phyloP scores from a whole-genome alignment of 805 yeast species.

The Kluyveromyces dobzhanskii region DNA sequence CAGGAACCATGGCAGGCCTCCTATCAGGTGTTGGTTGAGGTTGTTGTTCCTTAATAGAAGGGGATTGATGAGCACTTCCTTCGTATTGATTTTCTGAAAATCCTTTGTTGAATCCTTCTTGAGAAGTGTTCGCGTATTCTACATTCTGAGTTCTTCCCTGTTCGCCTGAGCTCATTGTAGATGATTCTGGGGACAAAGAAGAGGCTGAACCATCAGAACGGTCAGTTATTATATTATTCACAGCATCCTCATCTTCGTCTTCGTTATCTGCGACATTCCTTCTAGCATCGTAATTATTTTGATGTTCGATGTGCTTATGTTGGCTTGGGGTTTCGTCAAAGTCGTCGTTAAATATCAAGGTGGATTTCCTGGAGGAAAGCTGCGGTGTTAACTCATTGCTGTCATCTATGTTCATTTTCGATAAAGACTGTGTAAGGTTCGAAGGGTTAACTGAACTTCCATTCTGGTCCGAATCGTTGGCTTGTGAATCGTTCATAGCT shows the following conservation, averaged over 20 bases:
- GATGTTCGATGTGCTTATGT: slow-evolving; percentile 24
- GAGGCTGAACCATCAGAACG: slow-evolving; percentile 3
- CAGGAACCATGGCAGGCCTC: slow-evolving; percentile 31
- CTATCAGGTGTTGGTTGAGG: slow-evolving; percentile 6
- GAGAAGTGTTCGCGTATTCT: background rate
- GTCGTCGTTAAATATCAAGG: slow-evolving; percentile 58
- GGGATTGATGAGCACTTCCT: background rate
- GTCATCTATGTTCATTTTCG: slow-evolving; percentile 30
- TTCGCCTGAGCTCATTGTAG: background rate
- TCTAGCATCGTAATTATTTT: background rate
- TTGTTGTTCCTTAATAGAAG: background rate
- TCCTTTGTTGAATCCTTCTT: background rate
- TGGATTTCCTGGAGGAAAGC: slow-evolving; percentile 51
- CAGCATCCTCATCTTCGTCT: slow-evolving; percentile 5
- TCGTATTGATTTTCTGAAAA: background rate
- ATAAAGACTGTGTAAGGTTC: slow-evolving; percentile 24
- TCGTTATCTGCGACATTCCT: slow-evolving; percentile 11
- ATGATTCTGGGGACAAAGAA: background rate
- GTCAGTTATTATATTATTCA: background rate
- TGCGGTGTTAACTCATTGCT: slow-evolving; percentile 21
- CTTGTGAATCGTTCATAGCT: slow-evolving; percentile 11
- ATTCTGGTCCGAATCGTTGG: slow-evolving; percentile 4
- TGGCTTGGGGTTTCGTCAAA: slow-evolving; percentile 46
- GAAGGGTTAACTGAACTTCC: slow-evolving; percentile 4
- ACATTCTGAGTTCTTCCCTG: background rate